Conservation (phyloP, 805 yeast species). For the Lipomyces chichibuensis region DNA sequence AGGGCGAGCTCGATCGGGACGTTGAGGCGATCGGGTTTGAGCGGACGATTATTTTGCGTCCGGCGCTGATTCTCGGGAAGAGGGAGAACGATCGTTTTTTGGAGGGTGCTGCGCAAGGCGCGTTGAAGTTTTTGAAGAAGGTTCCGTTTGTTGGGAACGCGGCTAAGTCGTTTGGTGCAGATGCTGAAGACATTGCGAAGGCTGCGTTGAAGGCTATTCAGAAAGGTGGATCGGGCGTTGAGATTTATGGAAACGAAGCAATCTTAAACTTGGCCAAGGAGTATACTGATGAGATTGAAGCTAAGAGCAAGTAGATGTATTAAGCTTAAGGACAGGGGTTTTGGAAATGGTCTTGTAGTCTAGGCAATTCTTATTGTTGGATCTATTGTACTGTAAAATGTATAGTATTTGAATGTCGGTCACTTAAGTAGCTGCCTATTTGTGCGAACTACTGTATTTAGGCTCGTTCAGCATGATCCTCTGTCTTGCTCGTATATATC, state of each 20-base stretch:
- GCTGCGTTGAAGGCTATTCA: constrained; percentile 54
- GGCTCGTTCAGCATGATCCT: too few relatives aligned
- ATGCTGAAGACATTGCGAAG: constrained; percentile 67
- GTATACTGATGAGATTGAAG: constrained; percentile 6
- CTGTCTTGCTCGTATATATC: too few relatives aligned
- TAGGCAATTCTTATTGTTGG: constrained; percentile 1
- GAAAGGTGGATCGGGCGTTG: constrained; percentile 40
- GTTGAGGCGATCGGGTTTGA: constrained; percentile 65
- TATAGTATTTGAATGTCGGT: too few relatives aligned
- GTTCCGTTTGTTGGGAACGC: constrained; percentile 16
- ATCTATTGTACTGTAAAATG: neutral
- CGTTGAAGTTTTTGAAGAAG: constrained; percentile 14
- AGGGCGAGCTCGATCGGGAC: constrained; percentile 77
- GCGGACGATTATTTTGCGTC: constrained; percentile 73
- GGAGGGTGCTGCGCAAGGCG: constrained; percentile 15
- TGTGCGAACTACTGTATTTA: too few relatives aligned
- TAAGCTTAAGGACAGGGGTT: neutral
- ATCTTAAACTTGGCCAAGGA: constrained; percentile 31
- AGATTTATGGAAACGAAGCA: constrained; percentile 31
- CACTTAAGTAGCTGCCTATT: too few relatives aligned
- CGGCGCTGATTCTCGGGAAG: constrained; percentile 59
- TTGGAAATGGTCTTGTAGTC: too few relatives aligned
- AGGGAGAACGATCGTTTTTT: constrained; percentile 40
- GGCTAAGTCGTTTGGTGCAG: constrained; percentile 48
- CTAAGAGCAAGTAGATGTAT: neutral